Conservation (phyloP, 2,329 filamentous ascomycete species). For the Colletotrichum sp. region DNA sequence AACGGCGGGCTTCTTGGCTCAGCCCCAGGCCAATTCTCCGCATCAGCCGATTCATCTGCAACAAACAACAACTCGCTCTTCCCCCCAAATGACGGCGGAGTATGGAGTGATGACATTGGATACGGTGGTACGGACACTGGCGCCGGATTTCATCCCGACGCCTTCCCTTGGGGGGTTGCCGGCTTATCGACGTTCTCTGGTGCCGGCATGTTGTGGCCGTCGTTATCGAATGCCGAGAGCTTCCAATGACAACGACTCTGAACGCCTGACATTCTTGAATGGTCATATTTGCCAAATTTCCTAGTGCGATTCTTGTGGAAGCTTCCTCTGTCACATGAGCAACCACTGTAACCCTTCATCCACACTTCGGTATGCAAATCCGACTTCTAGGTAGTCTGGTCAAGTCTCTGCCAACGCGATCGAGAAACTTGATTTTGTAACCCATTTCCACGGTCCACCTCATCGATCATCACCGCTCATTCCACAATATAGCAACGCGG, state of each 20-base stretch:
- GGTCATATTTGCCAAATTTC: background rate
- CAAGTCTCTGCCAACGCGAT: background rate
- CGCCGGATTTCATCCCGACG: conserved; percentile 21
- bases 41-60: background rate
- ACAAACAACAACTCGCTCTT: background rate
- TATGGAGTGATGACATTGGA: background rate
- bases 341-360: background rate
- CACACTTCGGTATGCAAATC: background rate
- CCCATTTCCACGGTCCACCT: rapidly evolving
- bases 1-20: background rate
- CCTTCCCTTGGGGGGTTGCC: conserved; percentile 5
- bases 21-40: background rate
- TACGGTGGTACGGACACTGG: conserved; percentile 12
- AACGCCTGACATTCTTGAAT: conserved; percentile 27
- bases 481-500: background rate
- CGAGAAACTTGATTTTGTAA: background rate
- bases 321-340: background rate
- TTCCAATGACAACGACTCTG: background rate
- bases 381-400: background rate
- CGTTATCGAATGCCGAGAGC: conserved; percentile 30
- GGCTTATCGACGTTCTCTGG: background rate
- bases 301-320: background rate
- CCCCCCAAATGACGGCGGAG: background rate
- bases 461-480: background rate
- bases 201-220: conserved; percentile 44